phyloP scores from a whole-genome alignment of 139 green algal genomes.

The Picochlorum sp. region DNA sequence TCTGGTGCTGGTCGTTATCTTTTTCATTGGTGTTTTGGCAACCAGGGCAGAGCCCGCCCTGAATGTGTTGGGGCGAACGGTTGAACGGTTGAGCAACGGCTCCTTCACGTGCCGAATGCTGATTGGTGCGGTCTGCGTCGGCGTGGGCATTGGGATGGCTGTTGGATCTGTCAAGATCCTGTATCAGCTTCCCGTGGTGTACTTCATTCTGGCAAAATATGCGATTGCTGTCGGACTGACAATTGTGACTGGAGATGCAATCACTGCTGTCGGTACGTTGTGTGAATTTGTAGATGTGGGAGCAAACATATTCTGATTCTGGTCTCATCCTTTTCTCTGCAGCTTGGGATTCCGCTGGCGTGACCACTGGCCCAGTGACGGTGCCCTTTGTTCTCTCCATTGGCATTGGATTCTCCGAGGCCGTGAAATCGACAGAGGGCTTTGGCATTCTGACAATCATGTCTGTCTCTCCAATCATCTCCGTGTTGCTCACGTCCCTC shows the following conservation, averaged over 20 bases:
- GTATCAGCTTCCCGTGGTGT: conserved; percentile 33
- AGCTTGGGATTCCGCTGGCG: conserved; percentile 34
- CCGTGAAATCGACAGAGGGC: conserved; percentile 23
- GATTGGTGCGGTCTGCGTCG: conserved; percentile 32
- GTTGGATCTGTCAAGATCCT: conserved; percentile 42
- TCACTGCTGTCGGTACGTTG: conserved; percentile 24
- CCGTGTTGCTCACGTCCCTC: conserved; percentile 9
- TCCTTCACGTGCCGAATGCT: conserved; percentile 36
- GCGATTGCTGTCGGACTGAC: conserved; percentile 27
- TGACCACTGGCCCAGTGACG: conserved; percentile 15
- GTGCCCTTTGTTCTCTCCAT: conserved; percentile 37
- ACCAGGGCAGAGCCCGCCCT: conserved; percentile 38
- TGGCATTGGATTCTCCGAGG: conserved; percentile 22
- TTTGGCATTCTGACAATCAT: conserved; percentile 27
- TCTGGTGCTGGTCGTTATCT: conserved; percentile 18
- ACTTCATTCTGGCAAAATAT: conserved; percentile 45
- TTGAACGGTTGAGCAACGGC: conserved; percentile 29
- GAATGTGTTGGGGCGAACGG: conserved; percentile 39
- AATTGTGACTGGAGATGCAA: conserved; percentile 16
- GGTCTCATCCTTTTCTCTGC: no score
- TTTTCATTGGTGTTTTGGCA: conserved; percentile 30
- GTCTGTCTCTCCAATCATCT: conserved; percentile 22
- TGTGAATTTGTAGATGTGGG: no score
- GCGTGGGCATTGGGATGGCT: conserved; percentile 28
- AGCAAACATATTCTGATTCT: no score